phyloP scores from a whole-genome alignment of 2,329 filamentous ascomycete species.

The Fusarium succisae region DNA sequence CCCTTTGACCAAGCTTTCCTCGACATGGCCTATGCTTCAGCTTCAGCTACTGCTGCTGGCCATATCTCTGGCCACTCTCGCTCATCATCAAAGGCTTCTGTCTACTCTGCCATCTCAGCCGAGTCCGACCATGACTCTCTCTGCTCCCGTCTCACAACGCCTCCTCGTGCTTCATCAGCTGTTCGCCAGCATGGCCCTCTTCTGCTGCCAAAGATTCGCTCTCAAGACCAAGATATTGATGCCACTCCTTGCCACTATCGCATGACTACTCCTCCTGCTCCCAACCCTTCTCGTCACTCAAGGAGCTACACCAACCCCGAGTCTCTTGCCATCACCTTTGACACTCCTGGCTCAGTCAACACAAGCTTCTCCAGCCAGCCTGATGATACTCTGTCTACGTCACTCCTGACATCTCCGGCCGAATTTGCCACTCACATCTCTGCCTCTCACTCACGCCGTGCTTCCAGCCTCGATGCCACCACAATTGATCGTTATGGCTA shows the following conservation, averaged over 20 bases:
- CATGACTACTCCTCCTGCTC: constrained; percentile 44
- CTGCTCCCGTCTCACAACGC: constrained; percentile 74
- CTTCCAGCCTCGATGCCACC: constrained; percentile 74
- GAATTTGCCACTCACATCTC: constrained; percentile 57
- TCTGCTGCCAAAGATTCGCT: constrained; percentile 85
- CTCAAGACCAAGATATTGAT: constrained; percentile 81
- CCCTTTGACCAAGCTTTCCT: constrained; percentile 66
- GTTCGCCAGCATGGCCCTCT: constrained; percentile 82
- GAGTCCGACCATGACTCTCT: constrained; percentile 70
- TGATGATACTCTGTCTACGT: constrained; percentile 47
- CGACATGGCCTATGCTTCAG: constrained; percentile 58
- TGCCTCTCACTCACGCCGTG: constrained; percentile 57
- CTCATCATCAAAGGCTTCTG: constrained; percentile 71
- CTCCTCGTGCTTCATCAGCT: constrained; percentile 71
- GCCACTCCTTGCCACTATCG: constrained; percentile 58
- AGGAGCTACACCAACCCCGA: constrained; percentile 72
- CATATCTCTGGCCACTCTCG: constrained; percentile 63
- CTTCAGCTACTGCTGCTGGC: constrained; percentile 35
- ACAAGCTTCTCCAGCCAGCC: constrained; percentile 52
- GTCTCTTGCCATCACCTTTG: constrained; percentile 54
- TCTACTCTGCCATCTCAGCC: constrained; percentile 69
- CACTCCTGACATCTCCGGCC: constrained; percentile 74
- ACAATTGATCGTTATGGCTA: constrained; percentile 78
- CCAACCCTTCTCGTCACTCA: constrained; percentile 55
- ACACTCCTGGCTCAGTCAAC: constrained; percentile 43